These are phyloP conservation scores for Pleurotus pulmonarius DNA, from an alignment of 768 basidiomycete species.

Conservation along the genomic window DNA sequence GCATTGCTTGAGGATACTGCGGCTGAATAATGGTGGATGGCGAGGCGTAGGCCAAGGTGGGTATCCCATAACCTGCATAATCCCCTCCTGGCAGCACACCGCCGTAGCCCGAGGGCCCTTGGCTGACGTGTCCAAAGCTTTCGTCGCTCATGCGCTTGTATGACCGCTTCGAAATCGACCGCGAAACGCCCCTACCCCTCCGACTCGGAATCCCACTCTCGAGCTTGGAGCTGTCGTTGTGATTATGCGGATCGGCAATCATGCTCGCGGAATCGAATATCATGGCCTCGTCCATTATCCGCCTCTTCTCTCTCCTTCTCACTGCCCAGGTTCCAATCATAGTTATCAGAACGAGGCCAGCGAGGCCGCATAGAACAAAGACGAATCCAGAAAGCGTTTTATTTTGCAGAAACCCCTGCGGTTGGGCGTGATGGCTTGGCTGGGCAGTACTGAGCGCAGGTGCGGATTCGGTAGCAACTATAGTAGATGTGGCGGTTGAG, in stretches of 20 bases:
- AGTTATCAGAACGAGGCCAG: constrained; percentile 43
- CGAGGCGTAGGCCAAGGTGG: not conserved
- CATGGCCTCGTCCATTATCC: constrained; percentile 40
- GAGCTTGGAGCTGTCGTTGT: not conserved
- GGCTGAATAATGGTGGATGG: not conserved
- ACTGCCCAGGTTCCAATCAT: constrained; percentile 40
- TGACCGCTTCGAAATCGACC: not conserved
- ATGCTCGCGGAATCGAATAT: constrained; percentile 44
- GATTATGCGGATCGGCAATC: constrained; percentile 1
- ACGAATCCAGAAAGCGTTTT: constrained; percentile 60
- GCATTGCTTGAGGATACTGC: not conserved
- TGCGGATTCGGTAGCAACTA: constrained; percentile 8
- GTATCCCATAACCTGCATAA: not conserved
- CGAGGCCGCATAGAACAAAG: constrained; percentile 48
- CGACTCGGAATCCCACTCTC: not conserved
- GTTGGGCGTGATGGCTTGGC: not conserved
- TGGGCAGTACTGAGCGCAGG: not conserved
- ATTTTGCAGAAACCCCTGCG: constrained; percentile 51
- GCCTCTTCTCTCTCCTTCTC: constrained; percentile 43
- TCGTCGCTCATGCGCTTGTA: constrained; percentile 1
- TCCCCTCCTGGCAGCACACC: not conserved
- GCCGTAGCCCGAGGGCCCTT: not conserved
- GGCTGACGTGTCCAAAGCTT: not conserved
- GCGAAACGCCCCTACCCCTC: not conserved
- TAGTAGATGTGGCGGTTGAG: constrained; percentile 7